Conservation (phyloP, 116 monocot genomes). For the Dioscorea cayenensis region DNA sequence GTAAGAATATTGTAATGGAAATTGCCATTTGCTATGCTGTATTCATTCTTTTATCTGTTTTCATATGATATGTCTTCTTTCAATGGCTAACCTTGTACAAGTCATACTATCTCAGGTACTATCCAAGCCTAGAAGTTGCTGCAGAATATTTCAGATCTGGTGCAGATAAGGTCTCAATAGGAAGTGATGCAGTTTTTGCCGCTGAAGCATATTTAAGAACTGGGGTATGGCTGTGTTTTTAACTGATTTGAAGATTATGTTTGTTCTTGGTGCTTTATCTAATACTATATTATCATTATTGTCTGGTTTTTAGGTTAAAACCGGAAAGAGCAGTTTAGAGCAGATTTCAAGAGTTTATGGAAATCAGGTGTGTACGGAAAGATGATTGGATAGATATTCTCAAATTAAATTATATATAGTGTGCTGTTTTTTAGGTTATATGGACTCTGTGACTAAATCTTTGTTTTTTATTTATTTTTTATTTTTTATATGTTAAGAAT, state of each 20-base stretch:
- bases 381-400: background rate
- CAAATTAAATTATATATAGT: background rate
- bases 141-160: constrained; percentile 99
- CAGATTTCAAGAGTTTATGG: constrained; percentile 94
- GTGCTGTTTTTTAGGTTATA: background rate
- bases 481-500: background rate
- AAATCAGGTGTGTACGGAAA: constrained; percentile 54
- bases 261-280: background rate
- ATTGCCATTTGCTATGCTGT: background rate
- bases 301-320: constrained; percentile 49
- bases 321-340: constrained; percentile 92
- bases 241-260: background rate
- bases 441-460: background rate
- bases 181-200: constrained; percentile 99
- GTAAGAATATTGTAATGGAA: background rate
- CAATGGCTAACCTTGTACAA: background rate
- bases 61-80: background rate
- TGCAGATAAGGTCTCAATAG: constrained; percentile 98
- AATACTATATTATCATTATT: background rate
- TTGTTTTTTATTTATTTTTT: too few relatives aligned
- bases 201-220: constrained; percentile 79
- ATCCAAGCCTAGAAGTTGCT: constrained; percentile 96
- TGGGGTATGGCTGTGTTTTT: constrained; percentile 43
- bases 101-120: constrained; percentile 36
- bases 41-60: background rate